These are phyloP conservation scores for Globisporangium emineosum DNA, from an alignment of 352 stramenopile genomes.

Conservation along the genomic window DNA sequence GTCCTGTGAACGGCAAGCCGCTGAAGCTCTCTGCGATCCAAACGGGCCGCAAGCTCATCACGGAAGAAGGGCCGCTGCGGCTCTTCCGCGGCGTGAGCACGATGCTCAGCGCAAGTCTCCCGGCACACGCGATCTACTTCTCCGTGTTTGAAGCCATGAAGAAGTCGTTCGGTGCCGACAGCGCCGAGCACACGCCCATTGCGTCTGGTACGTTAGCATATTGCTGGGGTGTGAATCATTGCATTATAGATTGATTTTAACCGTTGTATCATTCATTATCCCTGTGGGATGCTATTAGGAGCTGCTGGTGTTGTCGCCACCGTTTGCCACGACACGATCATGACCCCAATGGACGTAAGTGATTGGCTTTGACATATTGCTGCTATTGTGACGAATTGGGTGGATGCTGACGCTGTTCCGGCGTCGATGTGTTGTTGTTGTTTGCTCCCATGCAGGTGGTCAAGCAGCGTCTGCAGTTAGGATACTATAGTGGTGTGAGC, in stretches of 20 bases:
- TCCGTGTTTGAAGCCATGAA: conserved; percentile 92
- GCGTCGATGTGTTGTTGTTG: conserved; percentile 1
- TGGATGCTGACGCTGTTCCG: conserved; percentile 4
- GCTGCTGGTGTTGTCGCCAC: conserved; percentile 92
- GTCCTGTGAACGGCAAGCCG: conserved; percentile 59
- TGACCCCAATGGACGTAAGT: conserved; percentile 97
- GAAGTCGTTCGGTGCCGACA: conserved; percentile 72
- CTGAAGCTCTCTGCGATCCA: conserved; percentile 56
- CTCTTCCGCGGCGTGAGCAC: conserved; percentile 97
- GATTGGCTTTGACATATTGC: background rate
- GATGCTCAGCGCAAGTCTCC: conserved; percentile 97
- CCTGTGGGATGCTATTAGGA: conserved; percentile 22
- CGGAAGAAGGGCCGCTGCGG: conserved; percentile 68
- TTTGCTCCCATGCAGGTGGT: conserved; percentile 74
- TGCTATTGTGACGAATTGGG: background rate
- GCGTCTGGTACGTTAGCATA: conserved; percentile 36
- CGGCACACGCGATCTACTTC: conserved; percentile 94
- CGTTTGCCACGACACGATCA: conserved; percentile 96
- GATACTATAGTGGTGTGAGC: conserved; percentile 93
- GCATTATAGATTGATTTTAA: background rate
- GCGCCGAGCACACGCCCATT: conserved; percentile 61
- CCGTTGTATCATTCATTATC: background rate
- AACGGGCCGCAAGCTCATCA: conserved; percentile 58
- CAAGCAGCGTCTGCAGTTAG: conserved; percentile 99
- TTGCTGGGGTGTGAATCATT: background rate